phyloP scores from a whole-genome alignment of 202 grass and related monocot species.

The Saccharum hybrid region DNA sequence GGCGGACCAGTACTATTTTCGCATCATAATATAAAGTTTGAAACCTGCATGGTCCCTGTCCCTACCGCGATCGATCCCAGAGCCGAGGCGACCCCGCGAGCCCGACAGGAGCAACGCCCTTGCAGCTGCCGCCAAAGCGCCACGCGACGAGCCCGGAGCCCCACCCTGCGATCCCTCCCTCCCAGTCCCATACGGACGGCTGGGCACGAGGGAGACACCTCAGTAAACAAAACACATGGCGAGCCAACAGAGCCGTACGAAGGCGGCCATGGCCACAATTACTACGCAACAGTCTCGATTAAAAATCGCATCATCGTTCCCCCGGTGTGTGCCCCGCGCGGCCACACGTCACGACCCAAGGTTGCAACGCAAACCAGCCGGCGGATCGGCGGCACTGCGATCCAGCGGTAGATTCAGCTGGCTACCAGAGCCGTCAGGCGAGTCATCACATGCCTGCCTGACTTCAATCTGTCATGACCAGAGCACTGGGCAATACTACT shows the following conservation, averaged over 20 bases:
- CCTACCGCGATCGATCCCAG: not conserved
- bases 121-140: slow-evolving; percentile 35
- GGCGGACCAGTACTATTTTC: not conserved
- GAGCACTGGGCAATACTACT: not conserved
- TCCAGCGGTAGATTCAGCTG: slow-evolving; percentile 46
- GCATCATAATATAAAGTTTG: not conserved
- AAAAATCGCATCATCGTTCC: not conserved
- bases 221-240: slow-evolving; percentile 49
- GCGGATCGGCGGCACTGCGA: slow-evolving; percentile 31
- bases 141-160: slow-evolving; percentile 10
- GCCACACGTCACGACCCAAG: slow-evolving; percentile 12
- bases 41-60: not conserved
- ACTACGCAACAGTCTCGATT: not conserved
- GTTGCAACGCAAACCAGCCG: not conserved
- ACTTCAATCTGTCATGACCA: slow-evolving; percentile 39
- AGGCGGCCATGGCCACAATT: not conserved
- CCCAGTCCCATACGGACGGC: slow-evolving; percentile 29
- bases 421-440: slow-evolving; percentile 33
- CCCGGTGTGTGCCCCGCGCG: not conserved
- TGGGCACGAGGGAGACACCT: slow-evolving; percentile 37
- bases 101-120: slow-evolving; percentile 45
- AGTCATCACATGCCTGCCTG: slow-evolving; percentile 47
- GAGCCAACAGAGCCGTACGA: slow-evolving; percentile 33
- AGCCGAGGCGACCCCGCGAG: not conserved
- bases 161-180: slow-evolving; percentile 3